Conservation (phyloP, 2,329 filamentous ascomycete species). For the Paradendryphiella salina region DNA sequence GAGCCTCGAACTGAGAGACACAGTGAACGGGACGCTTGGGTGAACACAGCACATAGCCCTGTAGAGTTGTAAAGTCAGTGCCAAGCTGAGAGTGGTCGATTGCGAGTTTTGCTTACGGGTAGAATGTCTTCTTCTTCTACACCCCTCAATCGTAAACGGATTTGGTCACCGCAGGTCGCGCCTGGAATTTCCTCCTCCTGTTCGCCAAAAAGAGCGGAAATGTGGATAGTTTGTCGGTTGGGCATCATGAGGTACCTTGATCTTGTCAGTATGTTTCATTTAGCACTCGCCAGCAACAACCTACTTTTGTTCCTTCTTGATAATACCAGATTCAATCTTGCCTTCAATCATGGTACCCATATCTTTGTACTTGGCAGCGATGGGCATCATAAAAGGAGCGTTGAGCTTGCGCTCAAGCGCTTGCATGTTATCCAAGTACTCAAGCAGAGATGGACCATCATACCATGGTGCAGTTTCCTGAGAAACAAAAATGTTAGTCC, state of each 20-base stretch:
- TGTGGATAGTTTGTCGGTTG: slow-evolving; percentile 78
- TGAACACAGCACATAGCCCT: slow-evolving; percentile 87
- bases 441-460: slow-evolving; percentile 84
- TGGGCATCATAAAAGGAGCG: slow-evolving; percentile 98
- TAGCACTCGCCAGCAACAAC: neutral
- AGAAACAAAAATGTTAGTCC: neutral
- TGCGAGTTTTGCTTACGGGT: slow-evolving; percentile 56
- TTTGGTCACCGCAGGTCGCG: slow-evolving; percentile 90
- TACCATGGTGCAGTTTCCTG: slow-evolving; percentile 78
- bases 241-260: slow-evolving; percentile 92
- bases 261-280: slow-evolving; percentile 48
- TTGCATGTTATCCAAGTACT: slow-evolving; percentile 93
- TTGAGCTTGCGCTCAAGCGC: slow-evolving; percentile 94
- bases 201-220: slow-evolving; percentile 89
- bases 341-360: slow-evolving; percentile 98
- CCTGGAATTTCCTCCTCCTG: slow-evolving; percentile 86
- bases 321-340: slow-evolving; percentile 79
- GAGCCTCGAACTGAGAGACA: slow-evolving; percentile 87
- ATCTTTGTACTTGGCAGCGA: slow-evolving; percentile 94
- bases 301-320: slow-evolving; percentile 16
- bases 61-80: neutral
- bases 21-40: slow-evolving; percentile 92
- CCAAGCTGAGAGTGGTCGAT: neutral
- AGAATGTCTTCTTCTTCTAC: slow-evolving; percentile 97
- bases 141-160: slow-evolving; percentile 87